These are phyloP conservation scores for Ogataea trehaloabstinens DNA, from an alignment of 805 yeast genomes.

Conservation along the genomic window DNA sequence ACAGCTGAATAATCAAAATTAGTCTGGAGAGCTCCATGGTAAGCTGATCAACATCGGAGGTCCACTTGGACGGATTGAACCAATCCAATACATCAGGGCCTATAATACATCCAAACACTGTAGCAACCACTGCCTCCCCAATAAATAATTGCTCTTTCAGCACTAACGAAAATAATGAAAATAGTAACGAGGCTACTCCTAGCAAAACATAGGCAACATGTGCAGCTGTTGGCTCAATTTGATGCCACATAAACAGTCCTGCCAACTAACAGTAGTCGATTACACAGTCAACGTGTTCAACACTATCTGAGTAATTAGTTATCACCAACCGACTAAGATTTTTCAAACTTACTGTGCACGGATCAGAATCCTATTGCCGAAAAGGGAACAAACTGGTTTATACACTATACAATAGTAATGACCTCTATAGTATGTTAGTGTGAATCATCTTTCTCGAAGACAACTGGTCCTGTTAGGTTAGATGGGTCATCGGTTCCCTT, in stretches of 20 bases:
- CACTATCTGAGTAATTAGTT: no score
- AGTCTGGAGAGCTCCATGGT: conserved; percentile 83
- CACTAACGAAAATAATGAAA: conserved; percentile 76
- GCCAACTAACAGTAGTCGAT: no score
- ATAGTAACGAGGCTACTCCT: conserved; percentile 77
- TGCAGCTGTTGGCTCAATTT: conserved; percentile 40
- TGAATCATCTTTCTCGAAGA: conserved; percentile 26
- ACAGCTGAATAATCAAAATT: conserved; percentile 82
- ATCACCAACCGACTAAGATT: no score
- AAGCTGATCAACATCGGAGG: conserved; percentile 58
- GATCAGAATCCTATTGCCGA: no score
- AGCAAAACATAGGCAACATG: conserved; percentile 87
- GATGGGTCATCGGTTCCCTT: conserved; percentile 4
- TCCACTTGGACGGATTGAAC: conserved; percentile 81
- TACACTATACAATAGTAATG: no score
- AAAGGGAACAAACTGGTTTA: no score
- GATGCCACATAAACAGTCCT: conserved; percentile 20
- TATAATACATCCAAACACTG: conserved; percentile 78
- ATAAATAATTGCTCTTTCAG: conserved; percentile 81
- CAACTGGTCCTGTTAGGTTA: conserved; percentile 21
- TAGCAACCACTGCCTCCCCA: conserved; percentile 90
- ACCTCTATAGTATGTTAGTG: no score
- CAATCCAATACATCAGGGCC: conserved; percentile 86
- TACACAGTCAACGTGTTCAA: no score
- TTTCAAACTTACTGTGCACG: no score